Conservation (phyloP, 164 flowering plant genomes). For the Platanus orientalis region DNA sequence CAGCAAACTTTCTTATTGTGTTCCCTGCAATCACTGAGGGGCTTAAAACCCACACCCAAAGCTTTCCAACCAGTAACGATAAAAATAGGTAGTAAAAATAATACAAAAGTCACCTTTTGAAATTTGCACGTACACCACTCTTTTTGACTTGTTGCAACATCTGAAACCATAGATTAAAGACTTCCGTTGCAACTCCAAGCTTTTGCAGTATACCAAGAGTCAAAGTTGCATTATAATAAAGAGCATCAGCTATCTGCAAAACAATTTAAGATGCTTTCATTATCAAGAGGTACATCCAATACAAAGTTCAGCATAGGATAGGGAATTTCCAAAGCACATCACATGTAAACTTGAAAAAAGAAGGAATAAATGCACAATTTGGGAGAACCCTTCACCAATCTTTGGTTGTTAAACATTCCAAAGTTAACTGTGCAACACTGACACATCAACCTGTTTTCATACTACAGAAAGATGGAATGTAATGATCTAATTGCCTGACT, state of each 20-base stretch:
- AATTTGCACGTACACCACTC: slow-evolving; percentile 74
- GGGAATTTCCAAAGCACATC: no score
- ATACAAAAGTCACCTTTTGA: slow-evolving; percentile 56
- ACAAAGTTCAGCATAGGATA: background rate
- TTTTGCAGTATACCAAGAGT: slow-evolving; percentile 73
- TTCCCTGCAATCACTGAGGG: slow-evolving; percentile 48
- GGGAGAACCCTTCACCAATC: no score
- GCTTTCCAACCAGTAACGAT: background rate
- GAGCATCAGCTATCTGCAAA: slow-evolving; percentile 87
- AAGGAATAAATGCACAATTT: no score
- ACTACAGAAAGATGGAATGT: no score
- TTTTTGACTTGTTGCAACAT: slow-evolving; percentile 87
- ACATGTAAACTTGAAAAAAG: no score
- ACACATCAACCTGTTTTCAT: no score
- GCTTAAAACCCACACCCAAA: background rate
- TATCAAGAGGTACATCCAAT: background rate
- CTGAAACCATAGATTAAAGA: slow-evolving; percentile 87
- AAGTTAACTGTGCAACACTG: no score
- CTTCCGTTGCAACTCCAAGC: slow-evolving; percentile 84
- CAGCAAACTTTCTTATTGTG: slow-evolving; percentile 97
- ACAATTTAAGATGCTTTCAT: background rate
- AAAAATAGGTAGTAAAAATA: background rate
- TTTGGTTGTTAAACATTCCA: no score
- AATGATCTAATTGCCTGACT: no score
- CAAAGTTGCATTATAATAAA: slow-evolving; percentile 77